Evolutionary conservation across 768 basidiomycete genomes (phyloP).

Genomic region (Tremella yokohamensis): DNA sequence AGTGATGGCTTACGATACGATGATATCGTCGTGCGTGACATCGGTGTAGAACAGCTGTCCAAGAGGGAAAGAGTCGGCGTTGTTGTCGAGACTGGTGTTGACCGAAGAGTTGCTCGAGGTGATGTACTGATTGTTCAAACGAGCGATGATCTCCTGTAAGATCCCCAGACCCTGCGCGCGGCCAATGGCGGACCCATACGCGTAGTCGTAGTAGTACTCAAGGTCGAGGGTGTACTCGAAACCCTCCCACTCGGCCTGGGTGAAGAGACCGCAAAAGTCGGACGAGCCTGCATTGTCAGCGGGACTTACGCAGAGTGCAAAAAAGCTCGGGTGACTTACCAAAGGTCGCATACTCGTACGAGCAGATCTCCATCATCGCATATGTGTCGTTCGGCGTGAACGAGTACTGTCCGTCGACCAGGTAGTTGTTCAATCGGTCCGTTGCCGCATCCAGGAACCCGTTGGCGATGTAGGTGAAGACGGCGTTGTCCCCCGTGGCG

Average conservation of each 20-base stretch:
- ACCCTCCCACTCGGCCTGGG: conserved; percentile 6
- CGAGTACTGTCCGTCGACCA: conserved; percentile 7
- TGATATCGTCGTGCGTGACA: conserved; percentile 3
- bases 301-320: too few species aligned
- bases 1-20: neutral
- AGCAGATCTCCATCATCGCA: conserved; percentile 20
- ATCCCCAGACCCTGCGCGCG: conserved; percentile 17
- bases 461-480: conserved; percentile 19
- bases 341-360: conserved; percentile 6
- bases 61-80: conserved; percentile 15
- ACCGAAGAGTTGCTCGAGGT: conserved; percentile 7
- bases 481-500: conserved; percentile 11
- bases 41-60: conserved; percentile 8
- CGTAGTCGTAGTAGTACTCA: conserved; percentile 6
- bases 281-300: neutral
- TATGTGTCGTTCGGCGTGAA: conserved; percentile 20
- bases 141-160: conserved; percentile 18
- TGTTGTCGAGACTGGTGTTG: conserved; percentile 18
- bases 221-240: conserved; percentile 11
- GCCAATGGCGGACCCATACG: neutral
- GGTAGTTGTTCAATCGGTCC: conserved; percentile 11
- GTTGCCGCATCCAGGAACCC: conserved; percentile 18
- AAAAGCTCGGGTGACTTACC: too few species aligned
- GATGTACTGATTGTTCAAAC: conserved; percentile 12
- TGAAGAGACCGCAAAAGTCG: conserved; percentile 2